Evolutionary conservation across 1,284 basidiomycete genomes (phyloP), one percentile per base, ranked within the genome.

Genomic region (Thelephora terrestris): DNA sequence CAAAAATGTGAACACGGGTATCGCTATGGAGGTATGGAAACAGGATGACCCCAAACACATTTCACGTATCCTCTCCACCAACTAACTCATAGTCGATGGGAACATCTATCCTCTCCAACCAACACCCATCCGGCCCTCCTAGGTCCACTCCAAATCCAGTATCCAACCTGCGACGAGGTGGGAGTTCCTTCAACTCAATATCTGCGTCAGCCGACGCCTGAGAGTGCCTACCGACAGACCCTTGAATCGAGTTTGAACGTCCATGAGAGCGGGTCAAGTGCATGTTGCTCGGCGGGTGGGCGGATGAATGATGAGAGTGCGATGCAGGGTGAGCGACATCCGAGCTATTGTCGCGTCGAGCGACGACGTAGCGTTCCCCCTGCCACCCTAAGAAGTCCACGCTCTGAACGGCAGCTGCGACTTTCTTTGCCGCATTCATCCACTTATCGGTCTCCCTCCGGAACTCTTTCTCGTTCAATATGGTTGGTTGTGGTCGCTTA

Each of bases 341-440:
- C 9, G 29, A 14, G 5, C 42, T 42, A 17, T 16, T 34, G n/a
- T 20, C 18, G 29, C 43, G 18, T 17, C 76, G 68, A 40, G 76
- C 74, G 45, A 82, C 74, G 50, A 78, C 78, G 58, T 78, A 81
- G 60, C 80, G 78, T 60, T 82, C 79, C 25, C 78, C 76, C 60
- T 81, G 76, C 79, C 79, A 83, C 10, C 79, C 79, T 1, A 82
- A 60, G 53, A 81, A 83, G 61, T 83, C 79, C 37, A 82, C 55
- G 17, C 70, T 70, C 1, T 73, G 74, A 1, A 82, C 53, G 21
- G 59, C 58, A 6, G 61, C 57, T 0, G 79, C 78, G 48, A 81
- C 68, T 52, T 67, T 67, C 17, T 72, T 65, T 21, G 74, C 75
- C 48, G 64, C 67, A 3, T 70, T 66, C 25, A 66, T 64, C 78